These are phyloP conservation scores for Fallopia convolvulus DNA, from an alignment of 148 eudicot species.

Conservation along the genomic window DNA sequence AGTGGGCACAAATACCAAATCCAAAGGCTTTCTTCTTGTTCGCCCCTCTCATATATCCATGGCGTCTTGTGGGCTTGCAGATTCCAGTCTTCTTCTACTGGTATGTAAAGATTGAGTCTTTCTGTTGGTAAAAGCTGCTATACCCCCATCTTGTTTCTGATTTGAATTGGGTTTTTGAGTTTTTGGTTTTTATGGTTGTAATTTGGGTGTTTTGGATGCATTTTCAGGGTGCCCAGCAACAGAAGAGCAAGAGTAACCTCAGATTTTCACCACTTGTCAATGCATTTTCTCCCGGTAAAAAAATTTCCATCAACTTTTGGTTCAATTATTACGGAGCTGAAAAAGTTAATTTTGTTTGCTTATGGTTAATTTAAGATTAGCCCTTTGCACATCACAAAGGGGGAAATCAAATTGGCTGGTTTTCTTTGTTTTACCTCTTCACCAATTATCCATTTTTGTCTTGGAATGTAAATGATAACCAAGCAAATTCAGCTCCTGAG, in stretches of 20 bases:
- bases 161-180: not conserved
- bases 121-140: not conserved
- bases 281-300: slow-evolving; percentile 1
- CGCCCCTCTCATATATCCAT: not conserved
- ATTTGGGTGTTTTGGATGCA: not conserved
- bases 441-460: not conserved
- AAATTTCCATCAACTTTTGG: not conserved
- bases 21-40: not conserved
- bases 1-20: not conserved
- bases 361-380: not conserved
- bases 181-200: not conserved
- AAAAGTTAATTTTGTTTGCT: slow-evolving; percentile 1
- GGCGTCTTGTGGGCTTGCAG: slow-evolving; percentile 11
- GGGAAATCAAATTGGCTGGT: not conserved
- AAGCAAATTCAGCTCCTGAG: not conserved
- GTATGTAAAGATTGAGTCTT: not conserved
- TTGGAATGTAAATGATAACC: not conserved
- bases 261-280: slow-evolving; percentile 11
- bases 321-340: not conserved
- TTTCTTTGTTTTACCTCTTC: not conserved
- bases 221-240: slow-evolving; percentile 5
- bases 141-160: not conserved
- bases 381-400: not conserved
- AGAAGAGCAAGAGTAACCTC: slow-evolving; percentile 5
- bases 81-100: not conserved